Evolutionary conservation across 2,329 filamentous ascomycete species (phyloP).

Genomic region (Sphaerostilbella broomeana): DNA sequence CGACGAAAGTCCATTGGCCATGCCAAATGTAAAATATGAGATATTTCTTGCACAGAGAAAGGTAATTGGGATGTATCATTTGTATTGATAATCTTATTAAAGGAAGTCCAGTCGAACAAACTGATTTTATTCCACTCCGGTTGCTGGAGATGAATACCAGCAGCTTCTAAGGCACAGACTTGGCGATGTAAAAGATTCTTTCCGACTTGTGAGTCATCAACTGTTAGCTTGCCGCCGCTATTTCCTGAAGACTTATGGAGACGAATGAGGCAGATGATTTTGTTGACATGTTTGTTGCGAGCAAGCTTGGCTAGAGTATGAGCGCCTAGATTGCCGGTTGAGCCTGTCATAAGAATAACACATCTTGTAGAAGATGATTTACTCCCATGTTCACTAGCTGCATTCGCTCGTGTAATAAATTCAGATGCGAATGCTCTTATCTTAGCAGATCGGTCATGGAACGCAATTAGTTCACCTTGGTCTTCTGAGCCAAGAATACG

Average conservation of each 20-base stretch:
- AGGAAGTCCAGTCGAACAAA: too few species aligned
- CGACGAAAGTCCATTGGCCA: constrained; percentile 23
- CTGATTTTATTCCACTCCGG: too few species aligned
- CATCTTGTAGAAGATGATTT: too few species aligned
- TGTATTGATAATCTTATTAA: too few species aligned
- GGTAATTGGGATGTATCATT: constrained; percentile 16
- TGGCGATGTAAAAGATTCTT: too few species aligned
- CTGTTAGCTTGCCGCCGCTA: constrained; percentile 1
- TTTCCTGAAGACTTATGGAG: too few species aligned
- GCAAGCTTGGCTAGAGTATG: constrained; percentile 15
- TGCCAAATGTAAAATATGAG: constrained; percentile 19
- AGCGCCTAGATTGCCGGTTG: constrained; percentile 17
- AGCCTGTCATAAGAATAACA: constrained; percentile 18
- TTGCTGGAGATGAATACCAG: too few species aligned
- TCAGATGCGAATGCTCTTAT: constrained; percentile 5
- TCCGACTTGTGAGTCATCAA: constrained; percentile 14
- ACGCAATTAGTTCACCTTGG: background rate
- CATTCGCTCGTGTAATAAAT: constrained; percentile 5
- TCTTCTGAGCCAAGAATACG: constrained; percentile 2
- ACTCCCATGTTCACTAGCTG: too few species aligned
- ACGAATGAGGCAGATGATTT: constrained; percentile 13
- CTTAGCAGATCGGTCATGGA: constrained; percentile 8
- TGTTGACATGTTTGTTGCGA: constrained; percentile 9
- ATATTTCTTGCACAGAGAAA: constrained; percentile 13
- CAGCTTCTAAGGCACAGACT: too few species aligned